Evolutionary conservation across 768 basidiomycete species (phyloP).

Genomic region (Candolleomyces eurysporus): DNA sequence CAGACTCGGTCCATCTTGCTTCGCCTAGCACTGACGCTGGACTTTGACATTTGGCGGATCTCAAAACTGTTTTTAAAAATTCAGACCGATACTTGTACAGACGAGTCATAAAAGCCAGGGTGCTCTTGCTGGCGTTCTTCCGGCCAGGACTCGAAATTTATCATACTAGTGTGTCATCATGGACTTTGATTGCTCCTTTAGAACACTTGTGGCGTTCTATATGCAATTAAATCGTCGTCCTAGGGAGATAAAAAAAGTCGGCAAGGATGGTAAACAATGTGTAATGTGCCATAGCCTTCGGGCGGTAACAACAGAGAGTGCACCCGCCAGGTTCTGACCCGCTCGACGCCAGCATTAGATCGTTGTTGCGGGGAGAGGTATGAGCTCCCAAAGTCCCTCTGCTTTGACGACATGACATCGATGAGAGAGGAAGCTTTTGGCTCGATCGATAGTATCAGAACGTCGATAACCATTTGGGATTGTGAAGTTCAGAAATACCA

Average conservation of each 20-base stretch:
- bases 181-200: not conserved
- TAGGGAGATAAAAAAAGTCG: not conserved
- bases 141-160: too few species aligned
- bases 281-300: not conserved
- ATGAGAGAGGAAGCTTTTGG: not conserved
- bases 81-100: not conserved
- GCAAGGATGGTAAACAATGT: not conserved
- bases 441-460: slow-evolving; percentile 2
- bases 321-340: not conserved
- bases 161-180: too few species aligned
- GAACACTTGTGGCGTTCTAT: not conserved
- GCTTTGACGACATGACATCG: not conserved
- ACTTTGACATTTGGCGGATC: slow-evolving; percentile 3
- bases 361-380: not conserved
- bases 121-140: too few species aligned
- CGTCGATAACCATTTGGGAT: not conserved
- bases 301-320: not conserved
- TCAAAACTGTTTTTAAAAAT: slow-evolving; percentile 5
- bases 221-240: not conserved
- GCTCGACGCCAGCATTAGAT: not conserved
- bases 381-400: not conserved
- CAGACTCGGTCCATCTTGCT: slow-evolving; percentile 20
- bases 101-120: not conserved
- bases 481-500: not conserved
- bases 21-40: not conserved